Conservation (phyloP, 2,329 filamentous ascomycete genomes). For the Scleromitrula shiraiana region DNA sequence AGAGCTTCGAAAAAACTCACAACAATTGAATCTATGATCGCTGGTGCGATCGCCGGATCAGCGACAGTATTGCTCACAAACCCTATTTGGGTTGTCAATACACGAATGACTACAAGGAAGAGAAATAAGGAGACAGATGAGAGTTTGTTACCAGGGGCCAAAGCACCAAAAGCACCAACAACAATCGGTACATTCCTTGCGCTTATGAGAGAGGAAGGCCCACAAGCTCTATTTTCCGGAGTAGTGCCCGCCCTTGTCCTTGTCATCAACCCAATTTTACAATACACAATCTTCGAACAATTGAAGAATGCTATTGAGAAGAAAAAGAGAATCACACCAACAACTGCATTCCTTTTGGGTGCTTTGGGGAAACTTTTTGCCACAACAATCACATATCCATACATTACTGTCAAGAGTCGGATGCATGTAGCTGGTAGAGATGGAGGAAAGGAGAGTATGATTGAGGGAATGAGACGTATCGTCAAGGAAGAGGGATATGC, state of each 20-base stretch:
- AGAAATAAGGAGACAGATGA: constrained; percentile 40
- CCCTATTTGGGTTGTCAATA: constrained; percentile 99
- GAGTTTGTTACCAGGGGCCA: constrained; percentile 35
- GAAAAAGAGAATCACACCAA: constrained; percentile 66
- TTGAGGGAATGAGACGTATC: constrained; percentile 68
- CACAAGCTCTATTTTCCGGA: constrained; percentile 77
- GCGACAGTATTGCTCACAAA: constrained; percentile 95
- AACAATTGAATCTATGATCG: constrained; percentile 88
- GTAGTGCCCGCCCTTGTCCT: constrained; percentile 88
- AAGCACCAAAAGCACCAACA: constrained; percentile 48
- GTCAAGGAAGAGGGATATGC: constrained; percentile 83
- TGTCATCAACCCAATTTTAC: constrained; percentile 95
- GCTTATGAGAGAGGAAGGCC: constrained; percentile 77
- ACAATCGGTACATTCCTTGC: constrained; percentile 76
- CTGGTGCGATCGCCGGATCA: constrained; percentile 85
- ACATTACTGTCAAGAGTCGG: constrained; percentile 96
- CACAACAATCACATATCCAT: constrained; percentile 91
- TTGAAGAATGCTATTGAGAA: constrained; percentile 86
- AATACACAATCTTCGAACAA: constrained; percentile 98
- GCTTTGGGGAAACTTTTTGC: constrained; percentile 92
- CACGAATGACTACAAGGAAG: constrained; percentile 88
- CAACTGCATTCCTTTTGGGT: constrained; percentile 82
- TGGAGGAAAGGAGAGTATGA: constrained; percentile 72
- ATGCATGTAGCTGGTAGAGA: constrained; percentile 84
- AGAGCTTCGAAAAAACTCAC: constrained; percentile 75